Percentiles rank a stretch among this genome's conserved stretches.
phyloP scores from a whole-genome alignment of 495 filamentous ascomycete species.

The Penicillium cinerascens region DNA sequence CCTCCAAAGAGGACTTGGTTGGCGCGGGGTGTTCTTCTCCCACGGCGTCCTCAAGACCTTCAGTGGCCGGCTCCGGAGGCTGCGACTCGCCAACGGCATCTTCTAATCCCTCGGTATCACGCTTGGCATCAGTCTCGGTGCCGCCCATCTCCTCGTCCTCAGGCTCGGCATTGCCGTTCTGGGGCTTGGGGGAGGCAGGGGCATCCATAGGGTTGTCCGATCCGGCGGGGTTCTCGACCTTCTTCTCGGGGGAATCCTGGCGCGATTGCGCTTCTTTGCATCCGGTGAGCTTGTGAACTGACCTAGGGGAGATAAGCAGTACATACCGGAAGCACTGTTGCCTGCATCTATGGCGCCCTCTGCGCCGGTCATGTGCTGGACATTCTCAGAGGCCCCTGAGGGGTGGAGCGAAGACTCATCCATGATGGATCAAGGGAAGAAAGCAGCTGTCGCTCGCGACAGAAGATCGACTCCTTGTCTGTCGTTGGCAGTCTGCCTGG shows the following conservation, averaged over 20 bases:
- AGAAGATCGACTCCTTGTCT: slow-evolving; percentile 34
- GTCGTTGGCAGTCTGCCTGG: slow-evolving; percentile 15
- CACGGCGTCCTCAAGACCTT: slow-evolving; percentile 39
- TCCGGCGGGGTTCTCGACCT: slow-evolving; percentile 16
- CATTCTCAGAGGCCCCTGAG: slow-evolving; percentile 28
- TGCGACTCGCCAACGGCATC: slow-evolving; percentile 37
- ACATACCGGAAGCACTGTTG: slow-evolving; percentile 34
- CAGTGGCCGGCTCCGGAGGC: slow-evolving; percentile 17
- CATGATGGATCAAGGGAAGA: slow-evolving; percentile 32
- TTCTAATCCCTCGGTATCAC: slow-evolving; percentile 49
- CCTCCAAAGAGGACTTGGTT: slow-evolving; percentile 76
- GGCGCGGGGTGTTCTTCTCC: slow-evolving; percentile 50
- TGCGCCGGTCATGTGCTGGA: slow-evolving; percentile 21
- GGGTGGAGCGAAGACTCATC: slow-evolving; percentile 33
- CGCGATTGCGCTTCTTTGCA: slow-evolving; percentile 31
- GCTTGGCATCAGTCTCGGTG: slow-evolving; percentile 58
- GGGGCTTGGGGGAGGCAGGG: slow-evolving; percentile 69
- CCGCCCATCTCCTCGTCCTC: slow-evolving; percentile 89
- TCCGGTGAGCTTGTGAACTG: slow-evolving; percentile 19
- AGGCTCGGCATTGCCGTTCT: slow-evolving; percentile 56
- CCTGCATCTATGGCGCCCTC: slow-evolving; percentile 29
- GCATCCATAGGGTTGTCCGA: slow-evolving; percentile 87
- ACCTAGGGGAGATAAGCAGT: slow-evolving; percentile 1
- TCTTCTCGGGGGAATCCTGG: slow-evolving; percentile 28
- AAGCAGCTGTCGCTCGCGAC: slow-evolving; percentile 33